These are phyloP conservation scores for Arxiozyma bovina DNA, from an alignment of 1,139 yeast genomes.

Conservation along the genomic window DNA sequence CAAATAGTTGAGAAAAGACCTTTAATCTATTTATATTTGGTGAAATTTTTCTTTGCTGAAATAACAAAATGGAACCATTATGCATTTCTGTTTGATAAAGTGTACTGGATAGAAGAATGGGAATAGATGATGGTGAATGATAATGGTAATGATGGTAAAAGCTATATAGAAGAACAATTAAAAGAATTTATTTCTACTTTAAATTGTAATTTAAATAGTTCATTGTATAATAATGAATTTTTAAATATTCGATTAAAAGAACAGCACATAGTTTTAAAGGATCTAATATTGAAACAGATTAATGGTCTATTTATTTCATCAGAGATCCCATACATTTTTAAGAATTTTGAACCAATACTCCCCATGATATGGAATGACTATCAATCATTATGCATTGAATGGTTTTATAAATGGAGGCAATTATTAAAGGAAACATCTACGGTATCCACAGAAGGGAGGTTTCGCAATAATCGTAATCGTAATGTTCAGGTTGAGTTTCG, in stretches of 20 bases:
- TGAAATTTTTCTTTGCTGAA: not conserved
- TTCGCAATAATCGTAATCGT: not conserved
- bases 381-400: not conserved
- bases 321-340: not conserved
- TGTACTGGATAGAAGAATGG: not conserved
- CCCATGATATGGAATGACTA: not conserved
- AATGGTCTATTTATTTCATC: not conserved
- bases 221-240: too few relatives aligned
- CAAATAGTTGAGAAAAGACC: too few relatives aligned
- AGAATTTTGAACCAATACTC: not conserved
- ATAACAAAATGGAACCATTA: too few relatives aligned
- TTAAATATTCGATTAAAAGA: not conserved
- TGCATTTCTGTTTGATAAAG: not conserved
- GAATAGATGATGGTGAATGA: not conserved
- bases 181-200: not conserved
- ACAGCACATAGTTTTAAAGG: not conserved
- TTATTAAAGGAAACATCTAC: not conserved
- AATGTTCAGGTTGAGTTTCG: constrained; percentile 2
- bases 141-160: too few relatives aligned
- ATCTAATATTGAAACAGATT: not conserved
- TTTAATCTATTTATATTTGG: not conserved
- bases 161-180: not conserved
- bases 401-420: constrained; percentile 3
- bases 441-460: not conserved
- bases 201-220: not conserved